Evolutionary conservation across 139 green algal genomes (phyloP), one percentile per base, ranked within the genome.

Genomic region (Micractinium conductrix): DNA sequence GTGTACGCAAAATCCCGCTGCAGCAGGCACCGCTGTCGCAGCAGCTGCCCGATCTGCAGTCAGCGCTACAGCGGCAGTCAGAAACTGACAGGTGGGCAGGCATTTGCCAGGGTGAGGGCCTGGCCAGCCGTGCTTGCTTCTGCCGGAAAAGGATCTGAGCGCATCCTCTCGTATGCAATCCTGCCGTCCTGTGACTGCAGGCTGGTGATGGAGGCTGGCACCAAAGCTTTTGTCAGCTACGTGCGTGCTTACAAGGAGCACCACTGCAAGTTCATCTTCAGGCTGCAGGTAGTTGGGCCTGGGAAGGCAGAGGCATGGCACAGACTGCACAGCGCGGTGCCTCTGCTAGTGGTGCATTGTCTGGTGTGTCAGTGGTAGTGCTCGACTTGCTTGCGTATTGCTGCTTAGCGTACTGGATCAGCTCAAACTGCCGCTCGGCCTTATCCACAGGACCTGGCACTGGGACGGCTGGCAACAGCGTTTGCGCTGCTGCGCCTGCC

Each of bases 201-300:
- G 33, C 90, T 96, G 42, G 80, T 98, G n/a, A 97, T 99, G 96
- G 96, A 99, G 79, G 94, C 94, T 45, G 95, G 92, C 22, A 91
- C 89, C 8, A 86, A 88, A 17, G 97, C 97, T 0, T 99, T 99
- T 92, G 95, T 99, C 48, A 96, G 93, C 6, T 98, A 96, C 74
- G 88, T 99, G 37, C 86, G 97, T 1, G 97, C 92, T 24, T 99
- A 99, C 94, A 98, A 97, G 86, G 97, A 99, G 91, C 97, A 99
- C 89, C 94, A 99, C 79, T 99, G 96, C 93, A 92, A 92, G 16
- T 97, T 92, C 88, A 97, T 97, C 45, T 99, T 99, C 93, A 81
- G 95, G 65, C 6, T 96, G 69, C 79, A 92, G 87, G 92, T 93
- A 30, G 86, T 2, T n/a, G n/a, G n/a, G 10, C 26, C 8, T 73